Evolutionary conservation across 495 filamentous ascomycete species (phyloP), one percentile per base, ranked within the genome.

Genomic region (Trichocladium uniseriatum): DNA sequence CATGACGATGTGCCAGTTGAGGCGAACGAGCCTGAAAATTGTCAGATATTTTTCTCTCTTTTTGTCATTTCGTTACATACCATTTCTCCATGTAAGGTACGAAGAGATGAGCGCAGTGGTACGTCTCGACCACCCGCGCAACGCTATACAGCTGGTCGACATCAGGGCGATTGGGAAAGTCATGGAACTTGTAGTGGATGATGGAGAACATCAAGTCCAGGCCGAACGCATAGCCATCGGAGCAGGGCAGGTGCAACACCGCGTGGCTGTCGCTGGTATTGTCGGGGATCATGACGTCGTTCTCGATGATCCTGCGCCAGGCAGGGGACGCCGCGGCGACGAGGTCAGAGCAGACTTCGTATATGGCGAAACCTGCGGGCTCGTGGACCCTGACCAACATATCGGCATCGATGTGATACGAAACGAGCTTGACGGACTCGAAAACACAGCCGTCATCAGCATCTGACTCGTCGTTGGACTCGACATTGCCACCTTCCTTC

Each of bases 181-280:
- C 53, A 20, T 57, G 51, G 27, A 46, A 62, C 48, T 62, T 59
- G 44, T 50, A 53, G 21, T 62, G 60, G 8, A 49, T 40, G 22
- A 62, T 45, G 0, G 54, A 57, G 31, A 62, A 51, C n/a, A 60
- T n/a, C 7, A 60, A 9, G 19, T 59, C 52, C 14, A 62, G 29
- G 9, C 60, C 60, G 10, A 29, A 37, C 0, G 19, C 18, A 15
- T 54, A 6, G 32, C 52, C 54, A 3, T 51, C 38, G 2, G 24
- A 27, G 24, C 24, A 3, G 24, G 24, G 3, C 24, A 27, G 24
- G 24, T 27, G 4, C 24, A 27, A 8, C 4, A 8, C 24, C 24
- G 3, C 24, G 24, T 27, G 4, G 24, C 24, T 8, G 18, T 35
- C 35, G 3, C 19, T 3, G 40, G 53, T 45, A 9, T 43, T 38